Base-by-base conservation (phyloP, 2,329 filamentous ascomycete species). In the Bretziella fagacearum region DNA sequence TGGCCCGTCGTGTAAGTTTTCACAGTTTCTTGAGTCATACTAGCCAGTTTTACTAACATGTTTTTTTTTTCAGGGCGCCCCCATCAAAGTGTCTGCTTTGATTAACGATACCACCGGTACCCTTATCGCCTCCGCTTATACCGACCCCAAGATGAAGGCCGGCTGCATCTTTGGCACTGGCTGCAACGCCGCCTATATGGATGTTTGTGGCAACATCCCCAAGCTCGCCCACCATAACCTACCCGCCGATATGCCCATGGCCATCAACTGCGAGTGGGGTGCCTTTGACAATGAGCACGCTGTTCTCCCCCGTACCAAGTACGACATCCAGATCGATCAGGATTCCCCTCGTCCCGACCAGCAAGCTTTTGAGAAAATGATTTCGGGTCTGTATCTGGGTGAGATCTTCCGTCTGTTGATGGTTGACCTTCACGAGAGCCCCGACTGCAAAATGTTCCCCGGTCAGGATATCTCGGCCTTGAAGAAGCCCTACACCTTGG, bases 31-130 rank as follows among this genome's bases (percentile, higher is more conserved):
- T 15, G 17, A 37, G 17, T 11, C 11, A 47, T 40, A n/a, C 46
- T 35, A 11, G 55, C 56, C 47, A 56, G 32, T 44, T 20, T n/a
- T 39, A 60, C 53, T 35, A 47, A 45, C 11, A 40, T 36, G 13
- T 42, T 22, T 25, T 27, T 52, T n/a, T 42, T 22, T 25, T 27
- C 52, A 87, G 80, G 80, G 80, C 25, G 80, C 95, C 11, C 89
- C 89, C 40, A 93, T 96, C 65, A 93, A 87, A 66, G 70, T 96
- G 48, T 83, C 82, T 20, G 91, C 91, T 29, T 66, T 98, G 61
- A 91, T 96, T 66, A 98, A 98, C 62, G 91, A 98, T 62, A 98
- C 91, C 41, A 96, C 89, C 15, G 91, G 91, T 57, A 98, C 91
- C 26, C 69, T 98, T 57, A 93, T 98, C 58, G 91, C 91, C 52